Evolutionary conservation across 208 protist species (phyloP), one percentile per base, ranked within the genome.

Genomic region (Naegleria lovaniensis): DNA sequence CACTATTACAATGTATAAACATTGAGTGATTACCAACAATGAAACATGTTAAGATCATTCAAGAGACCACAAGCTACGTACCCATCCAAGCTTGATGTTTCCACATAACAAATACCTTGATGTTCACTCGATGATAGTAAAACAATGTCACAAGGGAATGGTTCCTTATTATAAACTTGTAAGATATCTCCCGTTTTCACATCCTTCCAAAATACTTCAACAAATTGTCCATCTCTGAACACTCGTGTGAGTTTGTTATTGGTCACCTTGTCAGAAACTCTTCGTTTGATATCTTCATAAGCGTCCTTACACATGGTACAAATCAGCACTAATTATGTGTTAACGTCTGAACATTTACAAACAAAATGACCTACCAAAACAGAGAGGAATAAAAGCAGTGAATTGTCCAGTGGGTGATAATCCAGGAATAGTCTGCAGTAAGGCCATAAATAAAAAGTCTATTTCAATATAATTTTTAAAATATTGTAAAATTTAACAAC

Each of bases 371-470:
- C 4, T 67, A 67, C 55, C 55, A 67, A 67, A 67, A 67, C 55
- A 67, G 19, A 67, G 22, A 29, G 55, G 55, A 67, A 67, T 29
- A 29, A 94, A 29, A 25, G 92, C 91, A 5, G 91, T 93, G 16
- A 67, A 94, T 86, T 48, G 15, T 33, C 93, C 93, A 52, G 93
- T 94, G 29, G 92, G 92, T 36, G 92, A 94, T 19, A 94, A 39
- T 33, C 40, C 84, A 36, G 92, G 89, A 67, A 93, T 93, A 7
- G 41, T 25, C 41, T 88, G n/a, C 15, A 38, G 7, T 84, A 84
- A 51, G 5, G 40, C 33, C 22, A 38, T 87, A 36, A 7, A 41
- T 29, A 40, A 51, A 48, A 41, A 87, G 43, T 52, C 19, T 41
- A n/a, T 13, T 7, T 84, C 7, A 84, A 75, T 13, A 22, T 75